A percentile compares a stretch with the other conserved stretches of the same genome.
Conservation (phyloP, 805 yeast genomes). For the Saitoella complicata region DNA sequence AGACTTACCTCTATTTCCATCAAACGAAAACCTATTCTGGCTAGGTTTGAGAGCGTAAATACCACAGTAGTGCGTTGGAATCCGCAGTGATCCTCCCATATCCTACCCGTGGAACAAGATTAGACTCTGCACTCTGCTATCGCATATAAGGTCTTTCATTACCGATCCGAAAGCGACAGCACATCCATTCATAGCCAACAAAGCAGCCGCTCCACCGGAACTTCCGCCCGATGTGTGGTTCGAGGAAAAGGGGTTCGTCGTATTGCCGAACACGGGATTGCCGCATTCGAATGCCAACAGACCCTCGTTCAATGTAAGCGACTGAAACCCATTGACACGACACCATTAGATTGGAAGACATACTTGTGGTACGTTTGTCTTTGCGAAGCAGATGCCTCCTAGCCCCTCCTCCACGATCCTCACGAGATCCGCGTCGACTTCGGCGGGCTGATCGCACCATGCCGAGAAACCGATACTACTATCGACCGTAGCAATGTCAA, state of each 20-base stretch:
- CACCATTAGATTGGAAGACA: too few species aligned
- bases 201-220: constrained; percentile 41
- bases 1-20: too few species aligned
- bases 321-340: too few species aligned
- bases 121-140: too few species aligned
- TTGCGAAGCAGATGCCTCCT: too few species aligned
- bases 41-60: constrained; percentile 29
- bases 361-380: too few species aligned
- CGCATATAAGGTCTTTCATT: too few species aligned
- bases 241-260: constrained; percentile 31
- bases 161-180: constrained; percentile 32
- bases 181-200: constrained; percentile 29
- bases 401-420: constrained; percentile 26
- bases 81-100: constrained; percentile 40
- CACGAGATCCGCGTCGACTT: constrained; percentile 26
- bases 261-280: constrained; percentile 27
- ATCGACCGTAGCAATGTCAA: constrained; percentile 32
- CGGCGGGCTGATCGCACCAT: constrained; percentile 26
- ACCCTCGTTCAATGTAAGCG: too few species aligned
- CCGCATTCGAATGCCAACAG: too few species aligned
- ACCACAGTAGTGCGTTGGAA: constrained; percentile 39
- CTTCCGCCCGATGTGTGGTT: constrained; percentile 36
- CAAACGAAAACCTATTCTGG: too few species aligned
- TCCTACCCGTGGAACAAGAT: constrained; percentile 16
- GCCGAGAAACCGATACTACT: constrained; percentile 36